Base-by-base conservation (phyloP, 371 early-diverging fungal species). In the Dichotomocladium elegans region DNA sequence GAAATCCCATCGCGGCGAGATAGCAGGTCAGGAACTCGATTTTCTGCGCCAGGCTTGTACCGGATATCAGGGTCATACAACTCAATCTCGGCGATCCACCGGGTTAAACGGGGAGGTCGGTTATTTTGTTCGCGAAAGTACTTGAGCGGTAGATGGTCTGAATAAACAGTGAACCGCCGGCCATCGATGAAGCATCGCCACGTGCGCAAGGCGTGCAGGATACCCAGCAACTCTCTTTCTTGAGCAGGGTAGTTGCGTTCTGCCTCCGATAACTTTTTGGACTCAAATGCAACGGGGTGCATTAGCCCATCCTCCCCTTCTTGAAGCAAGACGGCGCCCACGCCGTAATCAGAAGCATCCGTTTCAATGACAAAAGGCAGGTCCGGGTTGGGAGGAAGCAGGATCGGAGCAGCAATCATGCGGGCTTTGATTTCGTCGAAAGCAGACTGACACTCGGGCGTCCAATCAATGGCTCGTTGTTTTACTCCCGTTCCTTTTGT, bases 201-300 rank as follows among this genome's bases (percentile, higher is more conserved):
- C 0, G 46, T 41, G 3, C 59, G 6, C 17, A 74, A 47, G 0
- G 68, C 68, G 44, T 63, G 60, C 0, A 72, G 17, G 3, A 71
- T 68, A n/a, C 61, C 70, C 1, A 66, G 47, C 1, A 74, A 40
- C 51, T 70, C 74, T 5, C 75, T 79, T 35, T 71, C 65, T 48
- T 72, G 66, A 0, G 66, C 64, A 2, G 66, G 64, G 57, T 61
- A 58, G 4, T 57, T 53, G 1, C 43, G 8, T 43, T 43, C 43
- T 5, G 22, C 22, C 25, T 8, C 4, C 6, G 55, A 41, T 9
- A 77, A 37, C 17, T 46, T 46, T 19, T 49, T 35, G 11, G 68
- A 72, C n/a, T 46, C 47, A 30, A 46, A 46, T 3, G 47, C 47
- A 27, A 82, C 64, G 7, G 60, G 31, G 0, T 28, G 26, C 29